phyloP scores from a whole-genome alignment of 2,329 filamentous ascomycete species.

The Fusarium incarnatum region DNA sequence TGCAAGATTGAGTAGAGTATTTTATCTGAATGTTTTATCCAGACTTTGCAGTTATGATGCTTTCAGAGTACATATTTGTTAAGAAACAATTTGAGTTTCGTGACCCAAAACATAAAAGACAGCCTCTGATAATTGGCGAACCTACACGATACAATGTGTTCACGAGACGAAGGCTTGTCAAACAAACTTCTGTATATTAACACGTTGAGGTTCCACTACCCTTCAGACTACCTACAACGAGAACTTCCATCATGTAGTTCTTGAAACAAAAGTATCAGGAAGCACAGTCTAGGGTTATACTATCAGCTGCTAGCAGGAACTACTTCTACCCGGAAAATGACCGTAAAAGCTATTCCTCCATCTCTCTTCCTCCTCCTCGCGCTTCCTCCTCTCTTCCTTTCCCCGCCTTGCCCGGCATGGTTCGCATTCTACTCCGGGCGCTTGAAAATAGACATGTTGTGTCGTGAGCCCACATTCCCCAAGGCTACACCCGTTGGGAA shows the following conservation, averaged over 20 bases:
- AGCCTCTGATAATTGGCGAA: accelerated
- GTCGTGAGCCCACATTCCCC: background rate
- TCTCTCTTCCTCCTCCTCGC: background rate
- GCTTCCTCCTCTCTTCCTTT: background rate
- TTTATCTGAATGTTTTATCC: accelerated
- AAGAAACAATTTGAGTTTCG: background rate
- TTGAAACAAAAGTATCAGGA: no score
- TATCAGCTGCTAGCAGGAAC: background rate
- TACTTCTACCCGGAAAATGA: background rate
- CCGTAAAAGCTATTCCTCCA: background rate
- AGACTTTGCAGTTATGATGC: no score
- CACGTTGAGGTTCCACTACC: accelerated
- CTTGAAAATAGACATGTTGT: background rate
- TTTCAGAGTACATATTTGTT: accelerated
- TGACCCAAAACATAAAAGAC: accelerated
- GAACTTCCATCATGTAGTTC: no score
- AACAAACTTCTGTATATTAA: background rate
- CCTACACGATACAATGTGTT: accelerated
- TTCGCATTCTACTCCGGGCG: background rate
- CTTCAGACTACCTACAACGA: background rate
- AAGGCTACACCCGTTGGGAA: background rate
- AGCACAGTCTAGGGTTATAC: accelerated
- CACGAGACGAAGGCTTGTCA: accelerated
- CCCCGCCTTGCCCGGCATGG: background rate
- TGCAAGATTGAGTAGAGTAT: background rate